phyloP scores from a whole-genome alignment of 2,329 filamentous ascomycete species.

The Trichophaea hybrida region DNA sequence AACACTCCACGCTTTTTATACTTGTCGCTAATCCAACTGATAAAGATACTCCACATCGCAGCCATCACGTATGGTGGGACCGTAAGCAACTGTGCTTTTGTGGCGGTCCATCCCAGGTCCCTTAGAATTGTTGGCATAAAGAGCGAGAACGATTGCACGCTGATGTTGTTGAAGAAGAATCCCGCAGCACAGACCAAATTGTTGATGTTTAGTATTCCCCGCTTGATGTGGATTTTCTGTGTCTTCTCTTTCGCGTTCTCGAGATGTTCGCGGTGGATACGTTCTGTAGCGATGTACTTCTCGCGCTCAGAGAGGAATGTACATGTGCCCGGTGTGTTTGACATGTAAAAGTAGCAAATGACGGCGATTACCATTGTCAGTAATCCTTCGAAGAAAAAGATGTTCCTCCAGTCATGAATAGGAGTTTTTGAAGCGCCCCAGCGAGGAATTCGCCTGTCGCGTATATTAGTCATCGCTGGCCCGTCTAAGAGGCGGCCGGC shows the following conservation, averaged over 20 bases:
- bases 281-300: conserved; percentile 40
- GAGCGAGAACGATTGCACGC: conserved; percentile 34
- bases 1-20: conserved; percentile 27
- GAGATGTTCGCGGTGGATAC: conserved; percentile 39
- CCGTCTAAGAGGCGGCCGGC: neutral
- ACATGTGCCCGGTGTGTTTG: conserved; percentile 37
- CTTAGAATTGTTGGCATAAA: conserved; percentile 36
- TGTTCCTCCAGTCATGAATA: conserved; percentile 43
- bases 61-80: conserved; percentile 29
- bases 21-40: conserved; percentile 28
- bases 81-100: conserved; percentile 31
- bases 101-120: conserved; percentile 41
- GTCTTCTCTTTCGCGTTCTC: conserved; percentile 37
- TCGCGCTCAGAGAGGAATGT: conserved; percentile 41
- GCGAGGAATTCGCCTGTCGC: conserved; percentile 33
- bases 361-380: conserved; percentile 37
- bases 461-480: neutral
- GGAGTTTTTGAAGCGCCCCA: conserved; percentile 37
- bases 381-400: conserved; percentile 50
- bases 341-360: conserved; percentile 40
- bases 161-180: conserved; percentile 48
- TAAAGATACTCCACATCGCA: conserved; percentile 25
- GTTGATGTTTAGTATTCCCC: conserved; percentile 42
- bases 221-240: conserved; percentile 37
- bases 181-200: conserved; percentile 45